These are phyloP conservation scores for Caloboletus firmus DNA, from an alignment of 1,284 basidiomycete genomes.

Conservation along the genomic window DNA sequence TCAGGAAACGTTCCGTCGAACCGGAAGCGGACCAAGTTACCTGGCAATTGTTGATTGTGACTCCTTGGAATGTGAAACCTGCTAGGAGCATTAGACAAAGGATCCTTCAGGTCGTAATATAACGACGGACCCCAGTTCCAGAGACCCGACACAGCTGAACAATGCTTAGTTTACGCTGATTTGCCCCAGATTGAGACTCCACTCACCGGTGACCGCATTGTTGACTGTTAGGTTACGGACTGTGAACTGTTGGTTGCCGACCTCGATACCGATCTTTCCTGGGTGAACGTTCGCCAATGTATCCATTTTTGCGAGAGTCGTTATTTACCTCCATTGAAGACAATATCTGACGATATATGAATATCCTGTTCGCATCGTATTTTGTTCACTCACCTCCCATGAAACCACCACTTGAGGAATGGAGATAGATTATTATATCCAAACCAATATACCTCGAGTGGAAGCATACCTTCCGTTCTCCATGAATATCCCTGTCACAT, in stretches of 20 bases:
- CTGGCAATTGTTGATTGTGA: slow-evolving; percentile 48
- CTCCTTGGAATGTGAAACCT: slow-evolving; percentile 47
- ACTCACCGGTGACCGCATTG: slow-evolving; percentile 43
- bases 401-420: slow-evolving; percentile 46
- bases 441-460: slow-evolving; percentile 36
- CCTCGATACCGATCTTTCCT: slow-evolving; percentile 46
- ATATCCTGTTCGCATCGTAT: background rate
- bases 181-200: background rate
- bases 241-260: slow-evolving; percentile 57
- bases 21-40: background rate
- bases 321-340: slow-evolving; percentile 46
- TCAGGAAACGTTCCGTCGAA: background rate
- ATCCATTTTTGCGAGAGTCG: background rate
- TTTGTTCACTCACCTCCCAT: slow-evolving; percentile 47
- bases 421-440: background rate
- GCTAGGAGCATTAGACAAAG: background rate
- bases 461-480: slow-evolving; percentile 59
- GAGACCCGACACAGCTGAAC: slow-evolving; percentile 38
- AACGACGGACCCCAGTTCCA: slow-evolving; percentile 47
- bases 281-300: background rate
- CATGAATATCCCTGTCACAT: slow-evolving; percentile 49
- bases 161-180: background rate
- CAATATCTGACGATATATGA: slow-evolving; percentile 44
- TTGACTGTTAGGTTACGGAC: slow-evolving; percentile 54
- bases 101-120: background rate